A percentile compares a stretch with the other conserved stretches of the same genome.
Evolutionary conservation across 75 land plant species (phyloP).

Genomic region (Sequoia sempervirens): DNA sequence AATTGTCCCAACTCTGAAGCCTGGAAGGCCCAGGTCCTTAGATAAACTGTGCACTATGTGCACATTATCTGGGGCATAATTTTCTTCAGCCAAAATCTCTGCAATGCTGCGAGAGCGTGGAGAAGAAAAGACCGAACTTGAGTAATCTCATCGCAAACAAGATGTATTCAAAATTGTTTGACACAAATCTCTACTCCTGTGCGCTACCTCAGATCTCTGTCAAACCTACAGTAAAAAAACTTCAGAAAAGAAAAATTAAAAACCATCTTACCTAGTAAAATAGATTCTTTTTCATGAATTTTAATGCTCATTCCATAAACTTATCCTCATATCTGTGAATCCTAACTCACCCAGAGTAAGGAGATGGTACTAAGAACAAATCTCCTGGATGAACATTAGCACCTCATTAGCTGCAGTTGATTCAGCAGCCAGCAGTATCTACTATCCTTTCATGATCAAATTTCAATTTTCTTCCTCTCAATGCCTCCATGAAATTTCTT

Average conservation of each 20-base stretch:
- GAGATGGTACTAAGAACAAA: slow-evolving; percentile 62
- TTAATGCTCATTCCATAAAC: too few relatives aligned
- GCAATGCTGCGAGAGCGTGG: neutral
- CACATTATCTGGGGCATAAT: neutral
- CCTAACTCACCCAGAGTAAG: slow-evolving; percentile 61
- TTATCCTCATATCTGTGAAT: neutral
- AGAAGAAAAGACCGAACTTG: slow-evolving; percentile 32
- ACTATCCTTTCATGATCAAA: neutral
- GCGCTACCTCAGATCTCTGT: too few relatives aligned
- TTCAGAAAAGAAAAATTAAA: too few relatives aligned
- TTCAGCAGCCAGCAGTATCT: neutral
- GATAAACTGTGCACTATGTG: slow-evolving; percentile 8
- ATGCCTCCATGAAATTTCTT: too few relatives aligned
- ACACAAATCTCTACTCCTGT: too few relatives aligned
- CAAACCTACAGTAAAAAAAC: too few relatives aligned
- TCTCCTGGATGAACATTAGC: slow-evolving; percentile 62
- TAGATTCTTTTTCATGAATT: neutral
- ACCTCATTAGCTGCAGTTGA: slow-evolving; percentile 23
- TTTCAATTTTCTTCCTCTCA: too few relatives aligned
- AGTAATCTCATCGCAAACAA: slow-evolving; percentile 56
- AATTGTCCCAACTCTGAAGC: slow-evolving; percentile 35
- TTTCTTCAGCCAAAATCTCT: slow-evolving; percentile 19
- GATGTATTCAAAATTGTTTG: slow-evolving; percentile 20
- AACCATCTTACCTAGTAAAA: too few relatives aligned
- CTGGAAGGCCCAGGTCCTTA: slow-evolving; percentile 37